These are phyloP conservation scores for Pythium myriotylum DNA, from an alignment of 352 stramenopile species.

Conservation along the genomic window DNA sequence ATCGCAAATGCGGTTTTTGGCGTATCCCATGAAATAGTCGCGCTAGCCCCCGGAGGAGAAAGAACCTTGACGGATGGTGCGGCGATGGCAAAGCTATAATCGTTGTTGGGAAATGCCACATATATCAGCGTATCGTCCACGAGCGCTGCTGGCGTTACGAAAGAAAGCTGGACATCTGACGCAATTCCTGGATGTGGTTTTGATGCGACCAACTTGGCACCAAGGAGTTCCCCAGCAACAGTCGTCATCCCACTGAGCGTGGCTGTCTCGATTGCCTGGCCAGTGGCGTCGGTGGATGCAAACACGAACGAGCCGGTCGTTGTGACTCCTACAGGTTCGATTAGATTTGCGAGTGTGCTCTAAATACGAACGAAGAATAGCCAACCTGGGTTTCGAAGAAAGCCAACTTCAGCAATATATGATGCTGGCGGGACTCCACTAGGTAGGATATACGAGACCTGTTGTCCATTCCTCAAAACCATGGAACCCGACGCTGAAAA, in stretches of 20 bases:
- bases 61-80: conserved; percentile 33
- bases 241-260: conserved; percentile 33
- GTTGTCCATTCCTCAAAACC: not conserved
- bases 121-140: conserved; percentile 38
- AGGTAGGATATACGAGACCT: conserved; percentile 15
- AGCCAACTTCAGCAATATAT: conserved; percentile 26
- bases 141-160: conserved; percentile 52
- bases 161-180: conserved; percentile 45
- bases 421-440: conserved; percentile 23
- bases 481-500: conserved; percentile 2
- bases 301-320: conserved; percentile 41
- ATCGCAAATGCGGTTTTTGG: conserved; percentile 38
- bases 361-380: not conserved
- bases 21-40: conserved; percentile 43
- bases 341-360: not conserved
- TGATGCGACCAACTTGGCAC: conserved; percentile 34
- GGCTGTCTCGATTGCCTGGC: conserved; percentile 37
- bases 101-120: conserved; percentile 37
- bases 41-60: conserved; percentile 25
- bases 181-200: conserved; percentile 49
- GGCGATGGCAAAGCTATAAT: conserved; percentile 39
- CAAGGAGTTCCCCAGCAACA: conserved; percentile 34
- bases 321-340: conserved; percentile 17
- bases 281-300: conserved; percentile 40
- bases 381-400: conserved; percentile 44